Percentiles rank a stretch among this genome's conserved stretches.
phyloP scores from a whole-genome alignment of 495 filamentous ascomycete species.

The Lophium mytilinum region DNA sequence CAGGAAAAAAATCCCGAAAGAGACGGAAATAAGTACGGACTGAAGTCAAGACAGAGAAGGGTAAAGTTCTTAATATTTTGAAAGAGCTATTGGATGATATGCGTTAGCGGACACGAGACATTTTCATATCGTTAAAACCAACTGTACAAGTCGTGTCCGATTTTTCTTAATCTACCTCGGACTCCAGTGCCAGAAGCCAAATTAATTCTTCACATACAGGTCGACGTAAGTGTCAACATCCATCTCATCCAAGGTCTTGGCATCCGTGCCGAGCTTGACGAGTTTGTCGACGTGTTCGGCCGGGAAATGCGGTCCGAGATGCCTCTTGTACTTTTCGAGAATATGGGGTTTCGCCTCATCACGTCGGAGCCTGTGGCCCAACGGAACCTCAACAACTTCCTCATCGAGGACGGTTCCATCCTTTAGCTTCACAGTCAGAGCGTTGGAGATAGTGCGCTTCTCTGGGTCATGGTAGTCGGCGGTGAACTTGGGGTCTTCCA shows the following conservation, averaged over 20 bases:
- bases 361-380: slow-evolving; percentile 83
- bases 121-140: background rate
- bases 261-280: slow-evolving; percentile 63
- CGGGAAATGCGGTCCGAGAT: slow-evolving; percentile 74
- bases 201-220: slow-evolving; percentile 66
- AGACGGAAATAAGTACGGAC: too few species aligned
- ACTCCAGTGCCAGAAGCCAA: slow-evolving; percentile 4
- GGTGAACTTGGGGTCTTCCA: slow-evolving; percentile 93
- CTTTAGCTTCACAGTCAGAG: slow-evolving; percentile 82
- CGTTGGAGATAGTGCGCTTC: slow-evolving; percentile 94
- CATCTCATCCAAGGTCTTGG: slow-evolving; percentile 66
- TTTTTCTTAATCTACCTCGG: slow-evolving; percentile 18
- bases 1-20: too few species aligned
- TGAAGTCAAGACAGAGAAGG: too few species aligned
- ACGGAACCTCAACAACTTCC: slow-evolving; percentile 86
- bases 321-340: slow-evolving; percentile 86
- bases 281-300: slow-evolving; percentile 69
- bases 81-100: too few species aligned
- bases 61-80: background rate
- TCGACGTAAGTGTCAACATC: slow-evolving; percentile 90
- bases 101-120: too few species aligned
- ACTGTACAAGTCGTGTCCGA: background rate
- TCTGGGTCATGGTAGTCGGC: slow-evolving; percentile 85
- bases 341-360: slow-evolving; percentile 98
- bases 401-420: slow-evolving; percentile 92